A percentile compares a stretch with the other conserved stretches of the same genome.
These are phyloP conservation scores for Aspergillus haitiensis DNA, from an alignment of 495 filamentous ascomycete species.

Conservation along the genomic window DNA sequence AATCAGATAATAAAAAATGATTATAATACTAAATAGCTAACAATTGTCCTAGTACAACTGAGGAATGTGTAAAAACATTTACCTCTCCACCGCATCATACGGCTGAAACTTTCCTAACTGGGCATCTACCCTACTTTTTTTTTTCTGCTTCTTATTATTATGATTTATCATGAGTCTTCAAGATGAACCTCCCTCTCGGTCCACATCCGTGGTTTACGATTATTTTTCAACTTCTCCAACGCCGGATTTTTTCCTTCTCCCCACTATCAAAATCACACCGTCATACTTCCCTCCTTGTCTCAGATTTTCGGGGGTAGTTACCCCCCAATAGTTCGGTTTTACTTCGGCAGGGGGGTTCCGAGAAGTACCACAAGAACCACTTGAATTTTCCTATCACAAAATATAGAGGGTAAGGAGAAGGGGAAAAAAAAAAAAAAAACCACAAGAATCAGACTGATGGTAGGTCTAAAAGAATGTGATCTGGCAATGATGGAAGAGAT, in stretches of 20 bases:
- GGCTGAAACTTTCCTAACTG: too few species aligned
- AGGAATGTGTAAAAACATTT: too few species aligned
- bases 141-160: too few species aligned
- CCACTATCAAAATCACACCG: neutral
- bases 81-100: too few species aligned
- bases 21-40: too few species aligned
- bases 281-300: neutral
- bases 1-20: too few species aligned
- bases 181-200: too few species aligned
- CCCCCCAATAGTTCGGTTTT: slow-evolving; percentile 4
- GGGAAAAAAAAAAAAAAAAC: neutral
- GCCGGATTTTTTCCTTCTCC: neutral
- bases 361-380: neutral
- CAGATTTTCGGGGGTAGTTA: neutral
- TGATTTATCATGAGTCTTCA: too few species aligned
- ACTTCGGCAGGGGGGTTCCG: slow-evolving; percentile 3
- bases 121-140: too few species aligned
- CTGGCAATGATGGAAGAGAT: neutral
- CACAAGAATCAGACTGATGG: too few species aligned
- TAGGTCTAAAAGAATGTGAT: neutral
- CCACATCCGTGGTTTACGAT: too few species aligned
- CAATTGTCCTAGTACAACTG: too few species aligned
- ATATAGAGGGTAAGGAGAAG: neutral
- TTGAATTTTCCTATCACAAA: slow-evolving; percentile 2
- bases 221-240: neutral